These are phyloP conservation scores for Fusarium tupiense DNA, from an alignment of 2,329 filamentous ascomycete species.

Conservation along the genomic window DNA sequence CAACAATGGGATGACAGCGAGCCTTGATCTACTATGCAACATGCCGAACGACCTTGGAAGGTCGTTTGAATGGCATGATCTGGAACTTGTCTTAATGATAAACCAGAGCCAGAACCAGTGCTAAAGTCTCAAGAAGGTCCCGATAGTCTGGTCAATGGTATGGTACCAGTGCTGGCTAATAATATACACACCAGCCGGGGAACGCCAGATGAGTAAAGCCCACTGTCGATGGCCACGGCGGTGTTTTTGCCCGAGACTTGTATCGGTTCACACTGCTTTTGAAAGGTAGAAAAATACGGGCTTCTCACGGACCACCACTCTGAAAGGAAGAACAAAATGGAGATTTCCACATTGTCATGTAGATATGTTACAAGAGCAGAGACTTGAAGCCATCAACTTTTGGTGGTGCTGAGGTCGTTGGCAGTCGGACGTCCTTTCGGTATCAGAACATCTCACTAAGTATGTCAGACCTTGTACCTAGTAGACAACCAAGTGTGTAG, in stretches of 20 bases:
- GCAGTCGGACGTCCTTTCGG: not conserved
- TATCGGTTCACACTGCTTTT: not conserved
- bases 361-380: not conserved
- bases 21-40: not conserved
- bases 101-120: not conserved
- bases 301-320: not conserved
- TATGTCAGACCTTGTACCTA: not conserved
- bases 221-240: not conserved
- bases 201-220: not conserved
- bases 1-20: not conserved
- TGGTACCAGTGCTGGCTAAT: not conserved
- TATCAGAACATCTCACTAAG: not conserved
- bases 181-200: not conserved
- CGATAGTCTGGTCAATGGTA: not conserved
- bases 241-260: constrained; percentile 8
- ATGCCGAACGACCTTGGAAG: not conserved
- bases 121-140: not conserved
- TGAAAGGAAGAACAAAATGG: constrained; percentile 2
- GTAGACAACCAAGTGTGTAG: not conserved
- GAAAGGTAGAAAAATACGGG: not conserved
- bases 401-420: not conserved
- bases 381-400: not conserved
- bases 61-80: not conserved
- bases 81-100: not conserved
- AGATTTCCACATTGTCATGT: not conserved